A percentile compares a stretch with the other conserved stretches of the same genome.
These are phyloP conservation scores for Schwanniomyces polymorphus DNA, from an alignment of 805 yeast genomes.

Conservation along the genomic window DNA sequence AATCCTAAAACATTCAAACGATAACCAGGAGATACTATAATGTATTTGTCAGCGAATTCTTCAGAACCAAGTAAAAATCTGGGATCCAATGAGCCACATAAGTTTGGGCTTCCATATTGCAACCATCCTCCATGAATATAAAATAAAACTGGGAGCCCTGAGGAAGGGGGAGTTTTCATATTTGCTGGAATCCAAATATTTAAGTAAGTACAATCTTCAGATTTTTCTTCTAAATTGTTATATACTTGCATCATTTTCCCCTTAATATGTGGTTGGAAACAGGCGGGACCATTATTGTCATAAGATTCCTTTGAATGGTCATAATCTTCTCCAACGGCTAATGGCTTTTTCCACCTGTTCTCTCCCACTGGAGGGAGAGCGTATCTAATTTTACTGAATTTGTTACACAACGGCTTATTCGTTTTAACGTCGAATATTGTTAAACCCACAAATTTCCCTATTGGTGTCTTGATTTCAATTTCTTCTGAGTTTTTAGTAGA, in stretches of 20 bases:
- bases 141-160: neutral
- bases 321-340: neutral
- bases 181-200: slow-evolving; percentile 3
- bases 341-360: neutral
- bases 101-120: slow-evolving; percentile 3
- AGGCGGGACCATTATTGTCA: neutral
- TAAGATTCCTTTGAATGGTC: slow-evolving; percentile 1
- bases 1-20: slow-evolving; percentile 4
- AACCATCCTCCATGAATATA: slow-evolving; percentile 4
- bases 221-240: neutral
- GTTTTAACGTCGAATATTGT: neutral
- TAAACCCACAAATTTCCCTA: slow-evolving; percentile 3
- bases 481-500: neutral
- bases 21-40: slow-evolving; percentile 5
- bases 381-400: slow-evolving; percentile 3
- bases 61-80: slow-evolving; percentile 1
- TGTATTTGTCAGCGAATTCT: neutral
- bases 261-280: slow-evolving; percentile 1
- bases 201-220: slow-evolving; percentile 2
- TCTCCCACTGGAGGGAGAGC: neutral
- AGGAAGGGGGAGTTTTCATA: neutral
- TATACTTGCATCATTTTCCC: neutral
- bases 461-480: neutral
- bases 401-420: neutral
- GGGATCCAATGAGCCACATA: neutral